Conservation (phyloP, 257 asterid genomes). For the Solanum raphanifolium region DNA sequence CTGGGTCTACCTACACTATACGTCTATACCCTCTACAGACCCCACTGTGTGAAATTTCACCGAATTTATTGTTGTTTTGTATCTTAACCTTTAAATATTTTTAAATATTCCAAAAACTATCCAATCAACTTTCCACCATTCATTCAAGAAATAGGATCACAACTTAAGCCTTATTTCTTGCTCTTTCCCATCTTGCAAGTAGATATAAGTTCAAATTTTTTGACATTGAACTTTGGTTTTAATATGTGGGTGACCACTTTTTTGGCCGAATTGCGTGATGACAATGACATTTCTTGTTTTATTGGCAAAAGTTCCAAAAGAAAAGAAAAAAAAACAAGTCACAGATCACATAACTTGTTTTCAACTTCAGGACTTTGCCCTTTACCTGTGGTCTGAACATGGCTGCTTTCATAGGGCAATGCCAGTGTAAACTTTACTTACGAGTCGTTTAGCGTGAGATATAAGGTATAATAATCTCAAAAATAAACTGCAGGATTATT, state of each 20-base stretch:
- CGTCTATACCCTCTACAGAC: too few relatives aligned
- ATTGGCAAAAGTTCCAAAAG: conserved; percentile 13
- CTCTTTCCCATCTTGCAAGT: background rate
- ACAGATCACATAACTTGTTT: background rate
- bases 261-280: conserved; percentile 31
- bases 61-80: too few relatives aligned
- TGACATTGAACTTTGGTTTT: background rate
- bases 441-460: rapidly evolving
- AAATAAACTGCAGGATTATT: rapidly evolving
- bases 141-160: background rate
- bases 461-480: too few relatives aligned
- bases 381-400: background rate
- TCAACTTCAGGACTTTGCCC: background rate
- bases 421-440: background rate
- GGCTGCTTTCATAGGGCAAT: background rate
- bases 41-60: too few relatives aligned
- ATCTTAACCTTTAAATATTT: background rate
- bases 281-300: conserved; percentile 25
- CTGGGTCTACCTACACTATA: too few relatives aligned
- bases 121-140: background rate
- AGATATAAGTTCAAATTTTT: background rate
- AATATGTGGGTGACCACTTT: conserved; percentile 14
- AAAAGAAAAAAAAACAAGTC: background rate
- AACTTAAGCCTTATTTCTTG: background rate
- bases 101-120: too few relatives aligned